These are phyloP conservation scores for Yamadazyma aaseri DNA, from an alignment of 1,139 yeast genomes.

Conservation along the genomic window DNA sequence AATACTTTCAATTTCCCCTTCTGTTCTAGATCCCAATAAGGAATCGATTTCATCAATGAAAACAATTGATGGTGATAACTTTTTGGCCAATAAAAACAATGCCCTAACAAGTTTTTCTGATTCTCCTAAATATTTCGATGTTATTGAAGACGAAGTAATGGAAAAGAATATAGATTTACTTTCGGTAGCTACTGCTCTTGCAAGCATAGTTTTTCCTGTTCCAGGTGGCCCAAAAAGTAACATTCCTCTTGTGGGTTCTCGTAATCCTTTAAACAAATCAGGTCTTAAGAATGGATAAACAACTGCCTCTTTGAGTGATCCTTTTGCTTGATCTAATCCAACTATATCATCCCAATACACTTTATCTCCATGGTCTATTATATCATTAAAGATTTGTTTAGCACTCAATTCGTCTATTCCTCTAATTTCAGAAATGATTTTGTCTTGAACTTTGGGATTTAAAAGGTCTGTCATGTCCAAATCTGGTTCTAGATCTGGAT, in stretches of 20 bases:
- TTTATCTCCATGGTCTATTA: conserved; percentile 91
- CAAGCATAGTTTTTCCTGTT: conserved; percentile 97
- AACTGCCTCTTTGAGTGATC: conserved; percentile 90
- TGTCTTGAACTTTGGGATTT: conserved; percentile 66
- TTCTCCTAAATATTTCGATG: conserved; percentile 91
- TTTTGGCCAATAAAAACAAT: conserved; percentile 78
- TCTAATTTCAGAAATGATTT: conserved; percentile 33
- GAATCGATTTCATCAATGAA: conserved; percentile 98
- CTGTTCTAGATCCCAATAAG: conserved; percentile 75
- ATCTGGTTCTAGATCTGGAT: conserved; percentile 21
- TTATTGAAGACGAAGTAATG: conserved; percentile 86
- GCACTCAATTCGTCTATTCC: conserved; percentile 45
- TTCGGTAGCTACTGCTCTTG: conserved; percentile 96
- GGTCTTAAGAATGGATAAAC: conserved; percentile 95
- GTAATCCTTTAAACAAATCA: conserved; percentile 82
- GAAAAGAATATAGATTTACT: conserved; percentile 92
- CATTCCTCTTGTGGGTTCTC: conserved; percentile 98
- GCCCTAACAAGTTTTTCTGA: conserved; percentile 93
- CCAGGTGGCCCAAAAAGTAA: conserved; percentile 97
- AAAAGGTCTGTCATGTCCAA: conserved; percentile 25
- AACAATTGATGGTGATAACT: conserved; percentile 87
- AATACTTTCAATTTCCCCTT: conserved; percentile 90
- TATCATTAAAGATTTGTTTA: conserved; percentile 80
- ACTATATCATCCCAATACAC: conserved; percentile 98
- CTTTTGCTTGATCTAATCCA: conserved; percentile 87